A percentile compares a stretch with the other conserved stretches of the same genome.
These are phyloP conservation scores for Bocquillonia castaneifolia DNA, from an alignment of 441 rosid species.

Conservation along the genomic window DNA sequence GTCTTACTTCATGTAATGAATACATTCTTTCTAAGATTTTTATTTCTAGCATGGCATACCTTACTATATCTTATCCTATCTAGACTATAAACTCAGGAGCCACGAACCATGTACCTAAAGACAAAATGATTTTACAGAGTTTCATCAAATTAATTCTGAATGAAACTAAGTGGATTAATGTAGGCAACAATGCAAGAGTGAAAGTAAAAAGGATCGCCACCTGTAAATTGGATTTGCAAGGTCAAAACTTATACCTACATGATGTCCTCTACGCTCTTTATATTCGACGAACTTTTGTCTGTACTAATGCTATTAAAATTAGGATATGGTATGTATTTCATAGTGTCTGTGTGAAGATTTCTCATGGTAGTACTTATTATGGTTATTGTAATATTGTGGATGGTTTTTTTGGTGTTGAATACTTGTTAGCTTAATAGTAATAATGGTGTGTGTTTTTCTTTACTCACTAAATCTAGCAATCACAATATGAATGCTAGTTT, in stretches of 20 bases:
- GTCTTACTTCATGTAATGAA: background rate
- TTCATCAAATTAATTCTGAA: background rate
- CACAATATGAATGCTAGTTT: background rate
- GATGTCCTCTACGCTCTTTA: no score
- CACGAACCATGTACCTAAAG: slow-evolving; percentile 6
- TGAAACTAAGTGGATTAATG: background rate
- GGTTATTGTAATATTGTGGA: no score
- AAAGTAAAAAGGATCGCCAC: slow-evolving; percentile 15
- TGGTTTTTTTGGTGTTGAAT: background rate
- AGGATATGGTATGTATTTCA: background rate
- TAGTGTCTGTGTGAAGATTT: background rate
- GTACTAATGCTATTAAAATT: background rate
- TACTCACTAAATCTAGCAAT: slow-evolving; percentile 10
- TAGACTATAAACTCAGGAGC: slow-evolving; percentile 17
- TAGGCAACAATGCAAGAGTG: slow-evolving; percentile 2
- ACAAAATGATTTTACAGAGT: slow-evolving; percentile 4
- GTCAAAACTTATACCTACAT: background rate
- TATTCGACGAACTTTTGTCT: background rate
- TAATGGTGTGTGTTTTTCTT: background rate
- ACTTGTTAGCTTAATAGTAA: background rate
- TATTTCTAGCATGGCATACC: slow-evolving; percentile 1
- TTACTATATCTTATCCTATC: background rate
- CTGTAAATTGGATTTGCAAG: background rate
- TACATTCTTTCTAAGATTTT: background rate
- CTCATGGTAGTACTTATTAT: background rate